Conservation (phyloP, 495 filamentous ascomycete genomes). For the Bacidia gigantensis region DNA sequence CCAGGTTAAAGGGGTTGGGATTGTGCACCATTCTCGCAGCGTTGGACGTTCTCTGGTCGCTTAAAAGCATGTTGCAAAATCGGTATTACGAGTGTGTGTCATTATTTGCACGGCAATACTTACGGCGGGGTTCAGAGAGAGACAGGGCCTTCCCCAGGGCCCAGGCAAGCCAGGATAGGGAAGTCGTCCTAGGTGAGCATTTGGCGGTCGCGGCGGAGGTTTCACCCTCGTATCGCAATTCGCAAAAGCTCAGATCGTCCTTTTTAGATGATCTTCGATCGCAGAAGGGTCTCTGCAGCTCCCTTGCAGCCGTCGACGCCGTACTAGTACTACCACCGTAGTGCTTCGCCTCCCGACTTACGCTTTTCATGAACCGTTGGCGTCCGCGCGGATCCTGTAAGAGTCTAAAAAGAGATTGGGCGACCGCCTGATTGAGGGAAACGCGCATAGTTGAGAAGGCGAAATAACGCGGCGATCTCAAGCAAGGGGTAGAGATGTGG, state of each 20-base stretch:
- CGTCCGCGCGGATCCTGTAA: neutral
- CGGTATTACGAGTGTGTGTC: neutral
- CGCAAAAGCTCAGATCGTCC: constrained; percentile 6
- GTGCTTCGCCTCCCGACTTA: neutral
- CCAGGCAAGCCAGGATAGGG: too few relatives aligned
- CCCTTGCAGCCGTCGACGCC: neutral
- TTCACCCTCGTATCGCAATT: constrained; percentile 11
- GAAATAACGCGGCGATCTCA: neutral
- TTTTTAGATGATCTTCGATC: neutral
- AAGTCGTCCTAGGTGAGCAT: too few relatives aligned
- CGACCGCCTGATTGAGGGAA: constrained; percentile 5
- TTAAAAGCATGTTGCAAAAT: constrained; percentile 12
- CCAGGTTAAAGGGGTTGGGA: too few relatives aligned
- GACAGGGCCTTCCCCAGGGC: neutral
- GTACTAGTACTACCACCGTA: neutral
- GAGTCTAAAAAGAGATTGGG: neutral
- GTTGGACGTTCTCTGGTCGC: constrained; percentile 16
- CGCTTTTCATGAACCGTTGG: neutral
- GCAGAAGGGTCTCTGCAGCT: neutral
- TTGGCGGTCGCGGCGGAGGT: constrained; percentile 1
- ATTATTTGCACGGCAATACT: constrained; percentile 20
- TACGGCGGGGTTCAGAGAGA: neutral
- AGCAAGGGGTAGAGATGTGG: neutral
- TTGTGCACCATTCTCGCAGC: too few relatives aligned
- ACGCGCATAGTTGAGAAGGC: neutral